phyloP scores from a whole-genome alignment of 176 grass and related monocot genomes.

The Lolium multiflorum region DNA sequence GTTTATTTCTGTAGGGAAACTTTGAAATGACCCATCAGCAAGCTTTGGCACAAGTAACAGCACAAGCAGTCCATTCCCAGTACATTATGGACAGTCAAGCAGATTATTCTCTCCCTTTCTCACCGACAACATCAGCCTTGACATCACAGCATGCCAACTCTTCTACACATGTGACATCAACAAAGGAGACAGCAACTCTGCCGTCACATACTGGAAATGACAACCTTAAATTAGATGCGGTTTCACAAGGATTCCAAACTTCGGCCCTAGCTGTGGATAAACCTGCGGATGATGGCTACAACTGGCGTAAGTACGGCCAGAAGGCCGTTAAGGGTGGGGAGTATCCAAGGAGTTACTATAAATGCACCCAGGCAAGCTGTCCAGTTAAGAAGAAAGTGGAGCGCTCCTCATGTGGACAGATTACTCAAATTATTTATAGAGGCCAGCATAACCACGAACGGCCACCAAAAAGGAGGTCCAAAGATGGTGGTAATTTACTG shows the following conservation, averaged over 20 bases:
- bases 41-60: conserved; percentile 94
- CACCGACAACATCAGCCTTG: conserved; percentile 35
- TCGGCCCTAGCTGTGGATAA: conserved; percentile 52
- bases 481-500: conserved; percentile 55
- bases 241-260: conserved; percentile 57
- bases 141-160: conserved; percentile 36
- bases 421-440: conserved; percentile 80
- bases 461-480: conserved; percentile 66
- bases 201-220: conserved; percentile 42
- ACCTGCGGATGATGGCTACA: conserved; percentile 75
- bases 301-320: conserved; percentile 87
- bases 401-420: conserved; percentile 55
- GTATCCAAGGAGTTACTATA: conserved; percentile 79
- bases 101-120: conserved; percentile 59
- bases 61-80: conserved; percentile 70
- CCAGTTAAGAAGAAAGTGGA: conserved; percentile 86
- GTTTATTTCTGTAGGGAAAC: conserved; percentile 57
- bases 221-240: conserved; percentile 51
- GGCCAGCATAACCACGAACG: conserved; percentile 66
- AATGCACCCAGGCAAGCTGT: conserved; percentile 64
- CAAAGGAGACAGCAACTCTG: conserved; percentile 43
- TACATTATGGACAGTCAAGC: conserved; percentile 55
- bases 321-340: conserved; percentile 78
- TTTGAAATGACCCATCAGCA: conserved; percentile 97
- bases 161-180: conserved; percentile 44